Base-by-base conservation (phyloP, 148 eudicot genomes). In the Rhododendron henanense region DNA sequence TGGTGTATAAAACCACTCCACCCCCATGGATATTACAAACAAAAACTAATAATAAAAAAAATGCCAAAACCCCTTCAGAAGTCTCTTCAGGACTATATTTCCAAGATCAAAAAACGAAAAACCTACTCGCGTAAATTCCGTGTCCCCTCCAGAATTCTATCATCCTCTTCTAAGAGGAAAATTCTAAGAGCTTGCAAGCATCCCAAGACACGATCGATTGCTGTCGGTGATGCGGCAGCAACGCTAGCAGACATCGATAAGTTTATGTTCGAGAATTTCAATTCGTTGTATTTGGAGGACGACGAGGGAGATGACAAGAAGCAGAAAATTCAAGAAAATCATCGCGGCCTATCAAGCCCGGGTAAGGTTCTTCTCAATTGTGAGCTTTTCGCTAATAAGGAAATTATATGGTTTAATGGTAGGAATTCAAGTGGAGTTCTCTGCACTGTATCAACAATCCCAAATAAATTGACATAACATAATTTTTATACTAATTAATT, bases 231-330 rank as follows among this genome's bases (percentile, higher is more conserved):
- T 71, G 82, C 61, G 3, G 93, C 94, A 31, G 95, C 93, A 5
- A 93, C 96, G 0, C 88, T 93, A 3, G 92, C 90, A 39, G 96
- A 92, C 71, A 83, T 93, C 6, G 98, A 95, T 39, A 85, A 85
- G 31, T 95, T 95, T 84, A 75, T 93, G 3, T 77, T 88, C 3
- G 96, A 95, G 82, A 95, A 93, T 77, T 95, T 95, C 83, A 92
- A 86, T 33, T 92, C 98, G 0, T 85, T 93, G 39, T 95, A 91
- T 35, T 67, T 57, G 5, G 78, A 91, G 16, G 90, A 91, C 44
- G 79, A 78, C 23, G 86, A 85, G 5, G 78, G 57, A 10, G 79
- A 63, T 39, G 69, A 6, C 18, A 44, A 51, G 44, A 53, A 55
- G 83, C 53, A 41, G 83, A 79, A 45, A 48, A 33, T 4, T 33